These are phyloP conservation scores for Pythium rhizo-oryzae DNA, from an alignment of 352 stramenopile genomes.

Conservation along the genomic window DNA sequence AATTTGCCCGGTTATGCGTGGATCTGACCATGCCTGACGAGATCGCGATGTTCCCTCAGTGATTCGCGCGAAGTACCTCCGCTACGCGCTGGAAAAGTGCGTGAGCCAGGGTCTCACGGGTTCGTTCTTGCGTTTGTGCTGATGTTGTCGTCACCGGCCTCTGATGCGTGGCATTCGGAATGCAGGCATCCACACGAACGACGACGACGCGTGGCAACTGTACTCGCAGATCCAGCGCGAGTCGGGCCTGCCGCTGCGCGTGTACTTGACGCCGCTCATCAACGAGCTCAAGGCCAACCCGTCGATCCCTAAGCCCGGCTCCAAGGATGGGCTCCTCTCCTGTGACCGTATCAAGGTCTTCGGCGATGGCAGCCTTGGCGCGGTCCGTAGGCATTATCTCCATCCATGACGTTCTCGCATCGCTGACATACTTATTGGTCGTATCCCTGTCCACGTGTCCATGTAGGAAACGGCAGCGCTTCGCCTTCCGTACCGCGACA, in stretches of 20 bases:
- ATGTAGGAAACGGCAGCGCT: slow-evolving; percentile 84
- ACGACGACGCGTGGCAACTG: slow-evolving; percentile 73
- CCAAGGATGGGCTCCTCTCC: slow-evolving; percentile 55
- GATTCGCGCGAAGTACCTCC: slow-evolving; percentile 63
- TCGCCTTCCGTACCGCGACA: slow-evolving; percentile 62
- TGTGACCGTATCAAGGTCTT: slow-evolving; percentile 91
- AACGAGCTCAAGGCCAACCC: slow-evolving; percentile 57
- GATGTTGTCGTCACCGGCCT: neutral
- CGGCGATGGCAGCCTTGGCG: slow-evolving; percentile 87
- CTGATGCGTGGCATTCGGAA: neutral
- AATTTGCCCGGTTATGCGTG: neutral
- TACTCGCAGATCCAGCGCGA: slow-evolving; percentile 76
- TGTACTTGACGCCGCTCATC: slow-evolving; percentile 78
- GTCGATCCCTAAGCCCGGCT: slow-evolving; percentile 41
- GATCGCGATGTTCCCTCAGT: slow-evolving; percentile 32
- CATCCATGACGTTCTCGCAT: neutral
- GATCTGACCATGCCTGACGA: neutral
- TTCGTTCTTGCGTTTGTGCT: neutral
- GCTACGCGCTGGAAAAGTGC: slow-evolving; percentile 62
- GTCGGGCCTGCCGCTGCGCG: slow-evolving; percentile 61
- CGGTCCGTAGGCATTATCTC: slow-evolving; percentile 35
- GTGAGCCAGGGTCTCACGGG: slow-evolving; percentile 78
- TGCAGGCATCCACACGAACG: slow-evolving; percentile 83
- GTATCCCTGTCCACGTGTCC: too few relatives aligned
- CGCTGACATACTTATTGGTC: too few relatives aligned